Evolutionary conservation across 2,329 filamentous ascomycete species (phyloP), one percentile per base, ranked within the genome.

Genomic region (Alternaria solani): DNA sequence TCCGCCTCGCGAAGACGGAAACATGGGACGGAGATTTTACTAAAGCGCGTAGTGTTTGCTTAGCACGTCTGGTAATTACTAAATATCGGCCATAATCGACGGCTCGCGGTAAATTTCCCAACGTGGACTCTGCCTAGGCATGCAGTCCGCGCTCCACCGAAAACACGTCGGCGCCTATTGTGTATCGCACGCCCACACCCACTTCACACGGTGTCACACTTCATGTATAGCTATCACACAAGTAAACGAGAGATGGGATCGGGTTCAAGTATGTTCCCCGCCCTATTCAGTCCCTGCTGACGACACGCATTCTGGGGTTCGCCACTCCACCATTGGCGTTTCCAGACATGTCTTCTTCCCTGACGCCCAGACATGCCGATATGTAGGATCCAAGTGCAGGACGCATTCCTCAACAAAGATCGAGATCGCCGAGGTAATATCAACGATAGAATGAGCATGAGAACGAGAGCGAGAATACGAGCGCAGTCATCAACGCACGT

Each of bases 381-480:
- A 23, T 23, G 28, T 8, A n/a, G n/a, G 16, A 20, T 7, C 1
- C 23, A 36, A 28, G 39, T 18, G 9, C 18, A 23, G 18, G 2
- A 5, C 23, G 9, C 12, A 14, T 23, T 41, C 18, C 39, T 23
- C 12, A 12, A 14, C 7, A 4, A 23, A 42, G 39, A 11, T 5
- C 8, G 12, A 38, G 1, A 49, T 11, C 7, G 34, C 39, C 20
- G 2, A 25, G 2, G 14, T 11, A n/a, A 36, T 3, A 14, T 7
- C 32, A 38, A 20, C 16, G 26, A 42, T n/a, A 16, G 12, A 39
- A 39, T 20, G 23, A 48, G 41, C 39, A 46, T n/a, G 14, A 57
- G 55, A 46, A 57, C 28, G 14, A 39, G 55, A 30, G 4, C 11
- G 28, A 30, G 12, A 57, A 47, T 43, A 25, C 54, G 46, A 51